These are phyloP conservation scores for Coniochaeta prunicola DNA, from an alignment of 2,329 filamentous ascomycete species.

Conservation along the genomic window DNA sequence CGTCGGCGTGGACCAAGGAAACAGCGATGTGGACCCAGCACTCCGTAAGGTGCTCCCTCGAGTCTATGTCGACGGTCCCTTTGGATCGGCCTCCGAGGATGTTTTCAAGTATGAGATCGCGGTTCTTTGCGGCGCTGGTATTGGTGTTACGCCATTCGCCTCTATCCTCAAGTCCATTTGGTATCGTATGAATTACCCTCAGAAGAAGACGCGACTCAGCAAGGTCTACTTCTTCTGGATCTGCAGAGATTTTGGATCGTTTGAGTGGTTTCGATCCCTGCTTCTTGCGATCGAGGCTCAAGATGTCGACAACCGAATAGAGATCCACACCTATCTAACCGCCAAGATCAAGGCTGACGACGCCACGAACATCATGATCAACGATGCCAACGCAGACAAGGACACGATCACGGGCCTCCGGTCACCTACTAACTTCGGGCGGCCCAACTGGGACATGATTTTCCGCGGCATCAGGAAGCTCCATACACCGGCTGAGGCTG, in stretches of 20 bases:
- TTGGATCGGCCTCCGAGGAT: conserved; percentile 79
- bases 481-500: conserved; percentile 63
- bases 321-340: conserved; percentile 84
- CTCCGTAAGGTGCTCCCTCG: conserved; percentile 69
- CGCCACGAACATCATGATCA: conserved; percentile 89
- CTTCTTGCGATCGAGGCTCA: conserved; percentile 80
- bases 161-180: conserved; percentile 87
- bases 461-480: conserved; percentile 78
- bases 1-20: conserved; percentile 57
- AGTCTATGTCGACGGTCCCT: conserved; percentile 78
- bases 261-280: conserved; percentile 84
- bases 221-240: conserved; percentile 96
- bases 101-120: conserved; percentile 85
- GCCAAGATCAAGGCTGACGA: conserved; percentile 82
- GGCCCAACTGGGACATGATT: conserved; percentile 87
- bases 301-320: conserved; percentile 75
- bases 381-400: conserved; percentile 76
- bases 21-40: conserved; percentile 57
- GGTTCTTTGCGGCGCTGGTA: conserved; percentile 73
- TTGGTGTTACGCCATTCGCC: conserved; percentile 80
- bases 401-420: conserved; percentile 78
- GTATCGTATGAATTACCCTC: conserved; percentile 87
- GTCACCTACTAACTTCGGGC: conserved; percentile 77
- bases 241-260: conserved; percentile 78
- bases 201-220: conserved; percentile 68